Percentiles rank a stretch among this genome's conserved stretches.
Conservation (phyloP, 768 basidiomycete species). For the Suillus americanus region DNA sequence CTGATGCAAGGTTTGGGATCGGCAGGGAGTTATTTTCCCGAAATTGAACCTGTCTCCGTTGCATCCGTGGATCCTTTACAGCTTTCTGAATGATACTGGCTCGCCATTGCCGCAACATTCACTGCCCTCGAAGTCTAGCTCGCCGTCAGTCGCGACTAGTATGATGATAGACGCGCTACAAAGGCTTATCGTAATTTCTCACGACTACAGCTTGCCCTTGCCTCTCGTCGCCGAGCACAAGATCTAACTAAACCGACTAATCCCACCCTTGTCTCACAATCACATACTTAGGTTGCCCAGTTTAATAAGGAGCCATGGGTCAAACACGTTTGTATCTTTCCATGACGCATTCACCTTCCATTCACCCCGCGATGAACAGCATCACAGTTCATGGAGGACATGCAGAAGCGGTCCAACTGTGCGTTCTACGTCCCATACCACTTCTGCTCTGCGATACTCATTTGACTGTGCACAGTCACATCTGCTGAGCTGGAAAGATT, state of each 20-base stretch:
- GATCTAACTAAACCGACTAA: not conserved
- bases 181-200: not conserved
- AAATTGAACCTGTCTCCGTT: conserved; percentile 1
- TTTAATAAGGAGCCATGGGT: conserved; percentile 51
- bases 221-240: conserved; percentile 1
- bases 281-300: not conserved
- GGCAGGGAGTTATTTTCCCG: not conserved
- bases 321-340: conserved; percentile 67
- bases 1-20: conserved; percentile 12
- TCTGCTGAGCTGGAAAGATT: conserved; percentile 90
- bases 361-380: conserved; percentile 40
- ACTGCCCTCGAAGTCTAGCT: not conserved
- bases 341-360: not conserved
- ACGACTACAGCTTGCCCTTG: conserved; percentile 1
- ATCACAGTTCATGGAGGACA: conserved; percentile 97
- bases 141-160: not conserved
- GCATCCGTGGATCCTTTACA: conserved; percentile 5
- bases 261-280: not conserved
- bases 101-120: conserved; percentile 24
- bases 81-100: conserved; percentile 7
- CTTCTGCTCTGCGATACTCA: conserved; percentile 11
- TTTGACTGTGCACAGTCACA: conserved; percentile 63
- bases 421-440: conserved; percentile 34
- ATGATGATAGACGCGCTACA: not conserved
- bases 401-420: conserved; percentile 98